Evolutionary conservation across 345 rosid genomes (phyloP).

Genomic region (Camelina hispida): DNA sequence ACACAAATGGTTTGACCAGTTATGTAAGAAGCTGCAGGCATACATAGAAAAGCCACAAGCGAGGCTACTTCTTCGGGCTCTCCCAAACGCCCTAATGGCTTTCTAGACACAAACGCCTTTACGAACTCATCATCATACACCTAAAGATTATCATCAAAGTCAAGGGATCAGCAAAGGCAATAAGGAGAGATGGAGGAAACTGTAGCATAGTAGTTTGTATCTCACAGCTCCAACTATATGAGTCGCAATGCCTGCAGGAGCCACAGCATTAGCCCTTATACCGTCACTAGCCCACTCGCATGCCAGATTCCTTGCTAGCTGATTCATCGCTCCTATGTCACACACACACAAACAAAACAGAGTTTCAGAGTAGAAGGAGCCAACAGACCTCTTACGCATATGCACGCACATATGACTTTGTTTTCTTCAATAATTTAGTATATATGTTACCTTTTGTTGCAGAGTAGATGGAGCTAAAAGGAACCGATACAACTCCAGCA

Average conservation of each 20-base stretch:
- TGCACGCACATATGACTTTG: background rate
- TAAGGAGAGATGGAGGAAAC: background rate
- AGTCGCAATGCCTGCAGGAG: conserved; percentile 80
- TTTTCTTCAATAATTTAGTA: conserved; percentile 1
- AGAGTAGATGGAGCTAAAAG: conserved; percentile 47
- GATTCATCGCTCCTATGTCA: conserved; percentile 67
- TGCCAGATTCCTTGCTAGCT: conserved; percentile 72
- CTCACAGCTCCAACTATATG: conserved; percentile 70
- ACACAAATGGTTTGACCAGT: conserved; percentile 66
- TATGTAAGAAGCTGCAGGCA: conserved; percentile 68
- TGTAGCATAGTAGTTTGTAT: conserved; percentile 10
- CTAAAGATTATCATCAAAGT: conserved; percentile 29
- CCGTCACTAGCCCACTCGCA: conserved; percentile 86
- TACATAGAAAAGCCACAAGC: conserved; percentile 59
- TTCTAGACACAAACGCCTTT: conserved; percentile 41
- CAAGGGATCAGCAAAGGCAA: conserved; percentile 22
- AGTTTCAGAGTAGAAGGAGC: too few species aligned
- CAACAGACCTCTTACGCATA: too few species aligned
- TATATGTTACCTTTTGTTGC: conserved; percentile 51
- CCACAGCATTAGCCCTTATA: conserved; percentile 78
- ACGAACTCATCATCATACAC: conserved; percentile 34
- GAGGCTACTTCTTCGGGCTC: conserved; percentile 62
- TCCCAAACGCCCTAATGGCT: conserved; percentile 56
- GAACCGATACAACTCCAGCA: conserved; percentile 44
- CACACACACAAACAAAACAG: background rate